Evolutionary conservation across 805 yeast species (phyloP).

Genomic region (Kuraishia borneana): DNA sequence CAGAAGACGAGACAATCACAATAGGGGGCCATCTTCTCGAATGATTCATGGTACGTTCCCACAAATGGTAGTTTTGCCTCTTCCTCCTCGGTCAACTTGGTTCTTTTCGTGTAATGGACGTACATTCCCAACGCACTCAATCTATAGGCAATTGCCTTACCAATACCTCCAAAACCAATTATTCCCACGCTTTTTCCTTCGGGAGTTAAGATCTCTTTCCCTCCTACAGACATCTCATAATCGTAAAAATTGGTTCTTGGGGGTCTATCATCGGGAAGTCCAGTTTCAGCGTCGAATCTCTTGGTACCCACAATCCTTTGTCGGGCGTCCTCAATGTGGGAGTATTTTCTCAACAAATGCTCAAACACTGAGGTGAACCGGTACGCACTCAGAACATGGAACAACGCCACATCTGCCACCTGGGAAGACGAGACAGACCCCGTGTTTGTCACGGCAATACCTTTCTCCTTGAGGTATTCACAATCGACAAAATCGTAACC

Average conservation of each 20-base stretch:
- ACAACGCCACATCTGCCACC: slow-evolving; percentile 54
- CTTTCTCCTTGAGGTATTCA: slow-evolving; percentile 22
- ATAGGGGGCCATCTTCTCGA: slow-evolving; percentile 21
- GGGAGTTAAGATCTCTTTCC: slow-evolving; percentile 31
- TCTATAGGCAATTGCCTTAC: slow-evolving; percentile 39
- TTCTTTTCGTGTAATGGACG: slow-evolving; percentile 43
- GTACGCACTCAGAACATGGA: slow-evolving; percentile 42
- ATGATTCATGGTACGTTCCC: slow-evolving; percentile 22
- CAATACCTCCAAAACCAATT: slow-evolving; percentile 54
- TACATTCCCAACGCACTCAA: slow-evolving; percentile 45
- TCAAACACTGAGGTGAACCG: slow-evolving; percentile 34
- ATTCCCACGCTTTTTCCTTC: slow-evolving; percentile 39
- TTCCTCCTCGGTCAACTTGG: slow-evolving; percentile 19
- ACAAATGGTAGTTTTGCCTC: slow-evolving; percentile 19
- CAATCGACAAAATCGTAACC: slow-evolving; percentile 45
- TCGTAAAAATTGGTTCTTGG: slow-evolving; percentile 16
- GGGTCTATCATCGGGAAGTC: slow-evolving; percentile 18
- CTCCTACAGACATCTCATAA: slow-evolving; percentile 27
- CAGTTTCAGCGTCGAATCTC: slow-evolving; percentile 21
- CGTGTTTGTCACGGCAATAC: slow-evolving; percentile 18
- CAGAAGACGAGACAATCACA: slow-evolving; percentile 45
- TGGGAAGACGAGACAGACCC: slow-evolving; percentile 41
- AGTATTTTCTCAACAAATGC: slow-evolving; percentile 15
- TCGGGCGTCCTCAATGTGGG: slow-evolving; percentile 31
- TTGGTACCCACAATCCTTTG: slow-evolving; percentile 13